Conservation (phyloP, 441 rosid species). For the Gossypium gossypioides region DNA sequence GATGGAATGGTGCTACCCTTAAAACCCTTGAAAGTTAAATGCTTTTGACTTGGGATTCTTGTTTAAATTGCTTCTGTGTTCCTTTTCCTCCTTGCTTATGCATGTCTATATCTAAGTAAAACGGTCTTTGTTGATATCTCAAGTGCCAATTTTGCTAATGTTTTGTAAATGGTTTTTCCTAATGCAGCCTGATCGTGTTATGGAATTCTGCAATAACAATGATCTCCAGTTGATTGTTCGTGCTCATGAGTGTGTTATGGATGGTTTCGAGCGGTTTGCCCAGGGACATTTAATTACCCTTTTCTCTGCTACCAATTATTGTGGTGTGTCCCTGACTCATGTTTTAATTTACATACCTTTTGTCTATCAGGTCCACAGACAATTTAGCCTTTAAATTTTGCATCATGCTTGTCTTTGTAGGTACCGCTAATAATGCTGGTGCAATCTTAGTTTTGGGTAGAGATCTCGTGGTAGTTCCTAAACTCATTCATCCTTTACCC, state of each 20-base stretch:
- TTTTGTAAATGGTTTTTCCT: constrained; percentile 19
- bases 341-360: background rate
- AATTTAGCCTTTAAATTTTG: background rate
- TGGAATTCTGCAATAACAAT: constrained; percentile 97
- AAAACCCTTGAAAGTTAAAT: background rate
- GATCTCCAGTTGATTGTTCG: constrained; percentile 96
- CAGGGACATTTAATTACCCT: constrained; percentile 96
- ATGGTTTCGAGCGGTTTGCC: constrained; percentile 96
- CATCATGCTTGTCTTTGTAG: constrained; percentile 28
- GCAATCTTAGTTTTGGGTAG: constrained; percentile 97
- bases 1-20: background rate
- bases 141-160: background rate
- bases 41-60: background rate
- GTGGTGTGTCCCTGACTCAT: constrained; percentile 47
- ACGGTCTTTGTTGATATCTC: background rate
- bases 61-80: background rate
- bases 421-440: constrained; percentile 96
- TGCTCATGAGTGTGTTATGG: constrained; percentile 99
- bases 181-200: constrained; percentile 91
- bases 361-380: background rate
- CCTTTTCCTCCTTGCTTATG: background rate
- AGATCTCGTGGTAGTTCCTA: constrained; percentile 97
- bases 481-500: constrained; percentile 90
- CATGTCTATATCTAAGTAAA: background rate
- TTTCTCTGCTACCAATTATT: constrained; percentile 95